A percentile compares a stretch with the other conserved stretches of the same genome.
Conservation (phyloP, 208 protist species). For the Tritrichomonas foetus region DNA sequence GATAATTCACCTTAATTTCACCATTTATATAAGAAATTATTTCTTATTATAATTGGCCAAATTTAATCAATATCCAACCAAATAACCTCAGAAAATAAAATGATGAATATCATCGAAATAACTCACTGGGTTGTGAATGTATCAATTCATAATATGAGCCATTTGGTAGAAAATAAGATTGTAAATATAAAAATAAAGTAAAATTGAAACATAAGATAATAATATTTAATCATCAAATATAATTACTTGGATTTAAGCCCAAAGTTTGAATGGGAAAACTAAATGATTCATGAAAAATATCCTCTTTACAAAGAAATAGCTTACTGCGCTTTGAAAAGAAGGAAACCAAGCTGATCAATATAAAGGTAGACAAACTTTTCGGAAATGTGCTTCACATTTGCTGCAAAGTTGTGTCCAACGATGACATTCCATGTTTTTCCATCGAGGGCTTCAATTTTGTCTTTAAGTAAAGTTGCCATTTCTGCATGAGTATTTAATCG, state of each 20-base stretch:
- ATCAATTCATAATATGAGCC: no score
- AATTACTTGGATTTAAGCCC: neutral
- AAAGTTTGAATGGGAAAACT: neutral
- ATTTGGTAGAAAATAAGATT: no score
- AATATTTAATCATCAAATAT: neutral
- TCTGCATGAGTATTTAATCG: neutral
- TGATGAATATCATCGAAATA: no score
- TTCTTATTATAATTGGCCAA: no score
- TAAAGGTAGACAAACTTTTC: conserved; percentile 15
- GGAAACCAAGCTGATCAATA: conserved; percentile 32
- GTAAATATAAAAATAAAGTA: neutral
- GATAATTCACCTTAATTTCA: no score
- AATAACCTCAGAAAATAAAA: no score
- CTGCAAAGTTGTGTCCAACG: conserved; percentile 28
- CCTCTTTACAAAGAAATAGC: no score
- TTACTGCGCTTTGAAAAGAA: conserved; percentile 28
- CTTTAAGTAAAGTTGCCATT: neutral
- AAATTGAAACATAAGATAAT: neutral
- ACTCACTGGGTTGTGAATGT: no score
- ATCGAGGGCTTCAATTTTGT: neutral
- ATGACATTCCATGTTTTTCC: conserved; percentile 31
- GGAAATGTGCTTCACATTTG: conserved; percentile 1
- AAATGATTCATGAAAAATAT: neutral
- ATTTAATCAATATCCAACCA: no score
- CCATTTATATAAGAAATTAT: no score